These are phyloP conservation scores for Peronosclerospora sorghi DNA, from an alignment of 352 stramenopile species.

Conservation along the genomic window DNA sequence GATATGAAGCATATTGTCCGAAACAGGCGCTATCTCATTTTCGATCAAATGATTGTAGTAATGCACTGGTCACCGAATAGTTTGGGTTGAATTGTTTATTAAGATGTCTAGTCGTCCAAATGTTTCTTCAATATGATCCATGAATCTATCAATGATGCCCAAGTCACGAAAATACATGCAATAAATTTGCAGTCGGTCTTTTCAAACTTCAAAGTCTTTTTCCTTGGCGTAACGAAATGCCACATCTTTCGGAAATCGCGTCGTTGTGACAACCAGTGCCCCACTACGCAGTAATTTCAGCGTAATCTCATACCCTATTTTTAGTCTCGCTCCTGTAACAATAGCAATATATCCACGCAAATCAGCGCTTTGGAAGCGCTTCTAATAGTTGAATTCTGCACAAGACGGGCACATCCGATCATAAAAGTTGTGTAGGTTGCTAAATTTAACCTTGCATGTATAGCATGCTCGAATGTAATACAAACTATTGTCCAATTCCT, in stretches of 20 bases:
- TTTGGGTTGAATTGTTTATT: constrained; percentile 96
- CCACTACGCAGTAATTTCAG: constrained; percentile 88
- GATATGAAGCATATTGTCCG: constrained; percentile 34
- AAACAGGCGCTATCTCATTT: constrained; percentile 50
- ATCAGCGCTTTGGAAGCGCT: constrained; percentile 83
- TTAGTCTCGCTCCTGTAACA: constrained; percentile 90
- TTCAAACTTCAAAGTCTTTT: constrained; percentile 86
- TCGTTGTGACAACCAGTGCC: constrained; percentile 85
- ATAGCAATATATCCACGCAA: constrained; percentile 75
- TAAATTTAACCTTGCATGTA: constrained; percentile 91
- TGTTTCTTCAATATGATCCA: constrained; percentile 66
- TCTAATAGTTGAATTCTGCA: constrained; percentile 88
- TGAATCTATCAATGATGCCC: constrained; percentile 88
- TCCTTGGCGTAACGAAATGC: constrained; percentile 75
- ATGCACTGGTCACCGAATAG: constrained; percentile 83
- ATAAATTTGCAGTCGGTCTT: constrained; percentile 86
- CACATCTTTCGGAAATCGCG: constrained; percentile 89
- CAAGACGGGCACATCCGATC: constrained; percentile 91
- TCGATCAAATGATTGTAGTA: constrained; percentile 89
- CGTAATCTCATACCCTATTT: constrained; percentile 91
- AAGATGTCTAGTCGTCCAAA: constrained; percentile 86
- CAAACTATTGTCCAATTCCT: constrained; percentile 31
- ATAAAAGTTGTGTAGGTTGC: constrained; percentile 90
- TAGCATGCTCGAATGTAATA: constrained; percentile 90
- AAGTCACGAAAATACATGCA: constrained; percentile 91